Evolutionary conservation across 1,284 basidiomycete genomes (phyloP).

Genomic region (Sanghuangporus sanghuang): DNA sequence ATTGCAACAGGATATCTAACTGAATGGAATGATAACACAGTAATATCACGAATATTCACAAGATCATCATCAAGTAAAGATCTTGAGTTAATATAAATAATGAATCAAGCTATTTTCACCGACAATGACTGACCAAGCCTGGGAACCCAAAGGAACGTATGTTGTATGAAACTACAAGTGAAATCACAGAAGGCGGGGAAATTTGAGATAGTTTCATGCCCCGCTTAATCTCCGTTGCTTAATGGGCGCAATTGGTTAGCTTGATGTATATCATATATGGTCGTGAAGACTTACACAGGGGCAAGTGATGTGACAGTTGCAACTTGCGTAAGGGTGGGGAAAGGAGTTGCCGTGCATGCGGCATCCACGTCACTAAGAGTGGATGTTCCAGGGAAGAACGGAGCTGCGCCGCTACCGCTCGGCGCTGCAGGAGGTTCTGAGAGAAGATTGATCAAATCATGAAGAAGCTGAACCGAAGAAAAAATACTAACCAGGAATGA

Average conservation of each 20-base stretch:
- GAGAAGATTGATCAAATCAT: neutral
- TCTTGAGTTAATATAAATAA: neutral
- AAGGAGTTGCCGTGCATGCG: slow-evolving; percentile 14
- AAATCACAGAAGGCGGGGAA: neutral
- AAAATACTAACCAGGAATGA: slow-evolving; percentile 14
- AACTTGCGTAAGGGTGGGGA: slow-evolving; percentile 16
- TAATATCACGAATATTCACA: no score
- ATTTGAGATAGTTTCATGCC: neutral
- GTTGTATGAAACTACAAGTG: neutral
- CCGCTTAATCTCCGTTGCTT: neutral
- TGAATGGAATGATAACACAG: no score
- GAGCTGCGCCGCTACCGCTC: neutral
- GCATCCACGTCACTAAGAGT: slow-evolving; percentile 8
- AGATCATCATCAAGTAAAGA: neutral
- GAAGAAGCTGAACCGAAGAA: neutral
- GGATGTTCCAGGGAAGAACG: slow-evolving; percentile 10
- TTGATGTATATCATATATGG: neutral
- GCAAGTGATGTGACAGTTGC: slow-evolving; percentile 14
- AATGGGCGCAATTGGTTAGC: neutral
- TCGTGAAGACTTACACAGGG: slow-evolving; percentile 11
- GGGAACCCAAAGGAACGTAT: neutral
- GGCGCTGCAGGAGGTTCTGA: neutral
- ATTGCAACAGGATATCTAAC: no score
- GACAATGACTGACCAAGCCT: neutral
- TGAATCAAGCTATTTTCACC: neutral